Evolutionary conservation across 2,329 filamentous ascomycete species (phyloP).

Genomic region (Plectosphaerella plurivora): DNA sequence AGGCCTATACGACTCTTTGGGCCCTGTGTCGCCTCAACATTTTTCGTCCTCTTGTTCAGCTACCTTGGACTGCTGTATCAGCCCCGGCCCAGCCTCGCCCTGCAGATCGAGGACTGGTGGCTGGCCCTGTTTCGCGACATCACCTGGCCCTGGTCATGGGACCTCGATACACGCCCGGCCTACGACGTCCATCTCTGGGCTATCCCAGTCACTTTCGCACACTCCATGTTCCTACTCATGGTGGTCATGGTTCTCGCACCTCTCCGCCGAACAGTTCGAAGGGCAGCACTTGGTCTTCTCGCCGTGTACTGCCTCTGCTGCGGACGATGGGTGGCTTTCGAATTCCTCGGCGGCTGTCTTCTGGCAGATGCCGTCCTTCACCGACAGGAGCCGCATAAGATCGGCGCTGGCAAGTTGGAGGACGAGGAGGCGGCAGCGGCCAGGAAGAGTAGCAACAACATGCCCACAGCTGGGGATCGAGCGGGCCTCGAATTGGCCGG

Average conservation of each 20-base stretch:
- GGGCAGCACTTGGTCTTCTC: background rate
- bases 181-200: constrained; percentile 60
- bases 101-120: constrained; percentile 42
- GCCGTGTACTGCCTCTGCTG: constrained; percentile 3
- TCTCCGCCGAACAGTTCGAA: background rate
- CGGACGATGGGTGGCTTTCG: constrained; percentile 3
- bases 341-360: constrained; percentile 2
- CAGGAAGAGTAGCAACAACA: background rate
- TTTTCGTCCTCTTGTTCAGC: constrained; percentile 14
- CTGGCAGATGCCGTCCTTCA: background rate
- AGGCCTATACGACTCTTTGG: constrained; percentile 12
- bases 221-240: constrained; percentile 53
- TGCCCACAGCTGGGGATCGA: background rate
- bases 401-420: background rate
- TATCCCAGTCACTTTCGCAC: constrained; percentile 56
- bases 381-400: background rate
- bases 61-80: constrained; percentile 1
- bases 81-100: constrained; percentile 14
- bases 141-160: constrained; percentile 16
- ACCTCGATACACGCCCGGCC: constrained; percentile 22
- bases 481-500: background rate
- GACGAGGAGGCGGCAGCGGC: background rate
- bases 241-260: constrained; percentile 42
- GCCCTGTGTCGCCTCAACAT: constrained; percentile 3
- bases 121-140: constrained; percentile 15